Evolutionary conservation across 345 rosid genomes (phyloP), one percentile per base, ranked within the genome.

Genomic region (Pseudoturritis turrita): DNA sequence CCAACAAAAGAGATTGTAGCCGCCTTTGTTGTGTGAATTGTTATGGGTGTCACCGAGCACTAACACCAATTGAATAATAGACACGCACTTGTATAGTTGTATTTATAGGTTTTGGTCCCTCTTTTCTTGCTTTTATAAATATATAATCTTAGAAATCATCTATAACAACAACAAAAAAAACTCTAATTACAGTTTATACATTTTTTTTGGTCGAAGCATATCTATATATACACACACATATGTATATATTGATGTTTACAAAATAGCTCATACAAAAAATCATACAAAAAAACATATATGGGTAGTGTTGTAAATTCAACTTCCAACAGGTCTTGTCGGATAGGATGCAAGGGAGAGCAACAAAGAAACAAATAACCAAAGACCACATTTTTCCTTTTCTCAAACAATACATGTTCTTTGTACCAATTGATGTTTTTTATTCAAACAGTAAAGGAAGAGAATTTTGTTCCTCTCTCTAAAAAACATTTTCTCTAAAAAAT

Each of bases 391-490:
- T 37, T n/a, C 10, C 33, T 49, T 14, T n/a, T 50, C 36, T 50
- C 36, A 36, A 53, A 67, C 78, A 74, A 67, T 37, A 67, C 78
- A 74, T 67, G 73, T 74, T 74, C 68, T 51, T 41, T 67, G 67
- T 64, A 55, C 62, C 73, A 51, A 29, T 37, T 74, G 31, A 31
- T 63, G 71, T 45, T 64, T 63, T n/a, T n/a, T n/a, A n/a, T n/a
- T n/a, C n/a, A n/a, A n/a, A n/a, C n/a, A n/a, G n/a, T n/a, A n/a
- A n/a, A n/a, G n/a, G n/a, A n/a, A n/a, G n/a, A n/a, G n/a, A n/a
- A n/a, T n/a, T n/a, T n/a, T n/a, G n/a, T n/a, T n/a, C n/a, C n/a
- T n/a, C n/a, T n/a, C n/a, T n/a, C n/a, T n/a, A n/a, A n/a, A n/a
- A n/a, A n/a, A n/a, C n/a, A n/a, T n/a, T n/a, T n/a, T n/a, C n/a